Evolutionary conservation across 2,329 filamentous ascomycete species (phyloP).

Genomic region (Thelonectria blattea): DNA sequence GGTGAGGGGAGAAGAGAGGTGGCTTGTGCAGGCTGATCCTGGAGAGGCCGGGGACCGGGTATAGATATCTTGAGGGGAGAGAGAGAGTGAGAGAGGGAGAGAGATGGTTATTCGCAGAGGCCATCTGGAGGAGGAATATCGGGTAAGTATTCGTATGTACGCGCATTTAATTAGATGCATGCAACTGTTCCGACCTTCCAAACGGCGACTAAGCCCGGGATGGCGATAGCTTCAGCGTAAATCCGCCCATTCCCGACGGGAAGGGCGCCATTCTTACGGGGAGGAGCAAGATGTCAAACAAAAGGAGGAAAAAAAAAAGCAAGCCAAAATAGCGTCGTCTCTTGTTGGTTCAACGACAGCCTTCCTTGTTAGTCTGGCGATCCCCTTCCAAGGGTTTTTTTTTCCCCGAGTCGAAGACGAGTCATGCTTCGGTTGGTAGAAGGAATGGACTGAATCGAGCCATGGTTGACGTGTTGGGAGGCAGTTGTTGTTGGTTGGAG

Average conservation of each 20-base stretch:
- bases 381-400: not conserved
- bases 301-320: not conserved
- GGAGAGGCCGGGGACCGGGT: not conserved
- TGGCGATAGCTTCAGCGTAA: slow-evolving; percentile 4
- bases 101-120: too few species aligned
- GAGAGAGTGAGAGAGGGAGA: not conserved
- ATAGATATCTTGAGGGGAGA: not conserved
- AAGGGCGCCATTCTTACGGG: too few species aligned
- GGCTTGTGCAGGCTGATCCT: not conserved
- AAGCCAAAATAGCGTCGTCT: not conserved
- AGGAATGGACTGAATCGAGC: not conserved
- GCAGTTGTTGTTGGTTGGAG: not conserved
- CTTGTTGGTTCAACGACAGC: not conserved
- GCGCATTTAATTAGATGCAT: not conserved
- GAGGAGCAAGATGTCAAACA: too few species aligned
- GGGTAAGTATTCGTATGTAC: too few species aligned
- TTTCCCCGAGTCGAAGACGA: not conserved
- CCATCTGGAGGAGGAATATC: too few species aligned
- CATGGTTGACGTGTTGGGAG: not conserved
- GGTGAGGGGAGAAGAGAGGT: not conserved
- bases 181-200: too few species aligned
- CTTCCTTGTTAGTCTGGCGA: slow-evolving; percentile 3
- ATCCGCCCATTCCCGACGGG: not conserved
- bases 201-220: slow-evolving; percentile 7
- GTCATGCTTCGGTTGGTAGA: slow-evolving; percentile 3